Conservation (phyloP, 2,329 filamentous ascomycete genomes). For the Stenocarpella maydis region DNA sequence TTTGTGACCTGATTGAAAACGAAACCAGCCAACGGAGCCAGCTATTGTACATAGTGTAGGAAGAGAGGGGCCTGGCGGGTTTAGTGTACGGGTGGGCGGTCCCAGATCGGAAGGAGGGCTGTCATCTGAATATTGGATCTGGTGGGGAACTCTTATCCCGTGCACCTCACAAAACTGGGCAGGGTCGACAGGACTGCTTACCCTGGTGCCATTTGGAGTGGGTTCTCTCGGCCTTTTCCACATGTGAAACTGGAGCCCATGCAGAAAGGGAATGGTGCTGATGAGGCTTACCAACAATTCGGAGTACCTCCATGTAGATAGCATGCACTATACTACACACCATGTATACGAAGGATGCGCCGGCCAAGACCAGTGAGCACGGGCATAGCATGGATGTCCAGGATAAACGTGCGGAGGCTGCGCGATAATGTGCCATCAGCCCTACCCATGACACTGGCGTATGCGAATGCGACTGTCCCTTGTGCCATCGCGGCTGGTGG, state of each 20-base stretch:
- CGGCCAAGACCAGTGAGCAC: neutral
- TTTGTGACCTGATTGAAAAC: neutral
- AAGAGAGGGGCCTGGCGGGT: neutral
- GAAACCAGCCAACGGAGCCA: neutral
- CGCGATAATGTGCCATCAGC: neutral
- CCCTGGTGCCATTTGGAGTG: neutral
- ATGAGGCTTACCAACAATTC: no score
- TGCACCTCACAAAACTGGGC: neutral
- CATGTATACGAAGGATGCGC: no score
- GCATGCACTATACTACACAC: neutral
- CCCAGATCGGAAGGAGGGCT: neutral
- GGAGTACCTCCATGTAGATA: no score
- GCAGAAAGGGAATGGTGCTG: neutral
- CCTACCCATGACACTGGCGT: neutral
- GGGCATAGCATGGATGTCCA: no score
- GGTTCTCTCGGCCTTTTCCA: neutral
- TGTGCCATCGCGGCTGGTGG: neutral
- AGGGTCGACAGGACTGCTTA: neutral
- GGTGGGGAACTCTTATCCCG: constrained; percentile 3
- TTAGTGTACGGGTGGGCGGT: neutral
- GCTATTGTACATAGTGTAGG: no score
- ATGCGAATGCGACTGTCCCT: neutral
- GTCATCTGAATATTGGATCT: neutral
- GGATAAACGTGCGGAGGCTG: no score
- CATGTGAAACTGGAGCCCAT: neutral